phyloP scores from a whole-genome alignment of 768 basidiomycete species.

The Glaciozyma martinii region DNA sequence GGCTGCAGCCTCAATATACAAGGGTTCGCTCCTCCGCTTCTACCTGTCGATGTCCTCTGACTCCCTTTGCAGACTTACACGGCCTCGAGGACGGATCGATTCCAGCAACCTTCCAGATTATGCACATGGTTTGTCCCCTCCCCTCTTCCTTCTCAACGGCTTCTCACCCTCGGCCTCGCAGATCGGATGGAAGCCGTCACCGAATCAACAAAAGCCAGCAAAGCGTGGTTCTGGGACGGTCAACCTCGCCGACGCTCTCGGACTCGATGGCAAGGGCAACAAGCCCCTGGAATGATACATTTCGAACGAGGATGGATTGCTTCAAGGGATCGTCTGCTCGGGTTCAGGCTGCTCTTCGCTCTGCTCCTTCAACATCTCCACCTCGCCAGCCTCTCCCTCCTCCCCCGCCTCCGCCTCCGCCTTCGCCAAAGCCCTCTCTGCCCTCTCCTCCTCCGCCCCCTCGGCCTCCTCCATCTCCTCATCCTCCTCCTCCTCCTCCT shows the following conservation, averaged over 20 bases:
- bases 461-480: background rate
- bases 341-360: background rate
- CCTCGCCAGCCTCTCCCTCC: background rate
- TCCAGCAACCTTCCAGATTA: slow-evolving; percentile 91
- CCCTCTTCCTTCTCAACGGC: background rate
- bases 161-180: slow-evolving; percentile 34
- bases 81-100: slow-evolving; percentile 72
- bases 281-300: background rate
- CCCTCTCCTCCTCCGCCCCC: background rate
- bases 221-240: slow-evolving; percentile 56
- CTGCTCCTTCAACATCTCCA: background rate
- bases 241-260: slow-evolving; percentile 55
- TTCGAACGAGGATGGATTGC: background rate
- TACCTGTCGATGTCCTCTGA: background rate
- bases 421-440: background rate
- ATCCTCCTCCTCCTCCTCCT: background rate
- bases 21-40: slow-evolving; percentile 49
- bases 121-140: slow-evolving; percentile 67
- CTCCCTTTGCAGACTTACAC: slow-evolving; percentile 56
- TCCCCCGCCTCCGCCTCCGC: background rate
- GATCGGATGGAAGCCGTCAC: slow-evolving; percentile 77
- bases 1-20: slow-evolving; percentile 88
- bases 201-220: slow-evolving; percentile 57
- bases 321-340: background rate
- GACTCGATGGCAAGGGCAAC: background rate